phyloP scores from a whole-genome alignment of 2,329 filamentous ascomycete species.

The Xylariaceae sp. region DNA sequence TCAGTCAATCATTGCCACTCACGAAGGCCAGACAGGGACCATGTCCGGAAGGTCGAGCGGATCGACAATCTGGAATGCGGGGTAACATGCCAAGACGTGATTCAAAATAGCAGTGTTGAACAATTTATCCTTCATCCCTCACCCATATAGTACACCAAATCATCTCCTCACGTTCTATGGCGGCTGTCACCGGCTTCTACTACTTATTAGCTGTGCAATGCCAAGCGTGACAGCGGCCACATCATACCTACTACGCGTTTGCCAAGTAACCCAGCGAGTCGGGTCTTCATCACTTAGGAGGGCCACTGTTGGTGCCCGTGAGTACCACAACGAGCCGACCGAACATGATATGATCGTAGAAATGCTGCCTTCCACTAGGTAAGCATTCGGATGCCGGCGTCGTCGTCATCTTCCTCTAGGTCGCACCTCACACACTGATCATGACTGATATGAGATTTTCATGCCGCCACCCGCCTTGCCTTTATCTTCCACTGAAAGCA shows the following conservation, averaged over 20 bases:
- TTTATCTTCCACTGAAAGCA: background rate
- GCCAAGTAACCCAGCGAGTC: constrained; percentile 17
- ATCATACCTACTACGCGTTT: background rate
- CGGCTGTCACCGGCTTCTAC: constrained; percentile 2
- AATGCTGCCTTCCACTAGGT: constrained; percentile 6
- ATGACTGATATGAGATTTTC: background rate
- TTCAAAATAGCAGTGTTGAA: constrained; percentile 1
- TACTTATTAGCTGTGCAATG: constrained; percentile 9
- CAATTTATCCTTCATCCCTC: background rate
- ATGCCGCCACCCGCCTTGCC: constrained; percentile 3
- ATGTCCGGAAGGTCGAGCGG: background rate
- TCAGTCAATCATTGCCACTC: background rate
- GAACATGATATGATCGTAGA: constrained; percentile 14
- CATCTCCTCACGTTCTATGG: too few species aligned
- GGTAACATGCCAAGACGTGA: constrained; percentile 13
- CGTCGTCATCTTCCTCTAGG: background rate
- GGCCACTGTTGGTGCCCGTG: background rate
- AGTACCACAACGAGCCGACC: background rate
- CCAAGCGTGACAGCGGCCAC: background rate
- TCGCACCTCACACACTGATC: background rate
- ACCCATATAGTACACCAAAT: too few species aligned
- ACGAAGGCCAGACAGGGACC: background rate
- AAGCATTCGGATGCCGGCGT: background rate
- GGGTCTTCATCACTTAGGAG: constrained; percentile 14
- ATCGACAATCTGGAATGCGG: constrained; percentile 19